A percentile compares a stretch with the other conserved stretches of the same genome.
phyloP scores from a whole-genome alignment of 2,329 filamentous ascomycete genomes.

The Magnaporthiopsis incrustans region DNA sequence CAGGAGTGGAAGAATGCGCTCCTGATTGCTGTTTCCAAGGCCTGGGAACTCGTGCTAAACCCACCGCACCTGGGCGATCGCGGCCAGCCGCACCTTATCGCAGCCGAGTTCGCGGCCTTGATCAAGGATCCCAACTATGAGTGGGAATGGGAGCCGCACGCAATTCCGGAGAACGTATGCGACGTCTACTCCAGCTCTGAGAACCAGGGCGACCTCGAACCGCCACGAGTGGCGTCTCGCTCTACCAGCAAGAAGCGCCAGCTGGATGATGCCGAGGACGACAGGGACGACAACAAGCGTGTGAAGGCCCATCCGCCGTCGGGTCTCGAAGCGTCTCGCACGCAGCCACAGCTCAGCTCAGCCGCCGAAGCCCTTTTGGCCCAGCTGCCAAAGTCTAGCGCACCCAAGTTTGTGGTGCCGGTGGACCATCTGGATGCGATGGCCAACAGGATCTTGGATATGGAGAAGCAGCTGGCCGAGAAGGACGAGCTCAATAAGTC shows the following conservation, averaged over 20 bases:
- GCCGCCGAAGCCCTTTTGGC: constrained; percentile 10
- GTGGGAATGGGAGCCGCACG: constrained; percentile 38
- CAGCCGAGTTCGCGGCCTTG: constrained; percentile 37
- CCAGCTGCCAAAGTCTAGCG: constrained; percentile 3
- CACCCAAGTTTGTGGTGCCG: constrained; percentile 19
- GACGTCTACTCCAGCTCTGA: constrained; percentile 37
- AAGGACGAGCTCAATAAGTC: constrained; percentile 17
- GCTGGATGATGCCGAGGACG: constrained; percentile 9
- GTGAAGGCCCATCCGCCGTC: background rate
- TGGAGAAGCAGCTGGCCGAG: constrained; percentile 27
- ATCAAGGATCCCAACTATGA: constrained; percentile 29
- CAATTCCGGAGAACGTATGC: constrained; percentile 40
- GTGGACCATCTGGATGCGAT: constrained; percentile 23
- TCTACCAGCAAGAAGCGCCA: constrained; percentile 32
- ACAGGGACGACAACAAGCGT: background rate
- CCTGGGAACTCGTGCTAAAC: constrained; percentile 30
- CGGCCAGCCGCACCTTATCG: constrained; percentile 36
- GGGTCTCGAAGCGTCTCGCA: background rate
- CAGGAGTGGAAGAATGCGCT: constrained; percentile 38
- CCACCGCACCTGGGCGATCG: constrained; percentile 23
- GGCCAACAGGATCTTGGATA: constrained; percentile 24
- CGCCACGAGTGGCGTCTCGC: constrained; percentile 9
- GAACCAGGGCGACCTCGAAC: constrained; percentile 15
- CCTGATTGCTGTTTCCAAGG: constrained; percentile 26
- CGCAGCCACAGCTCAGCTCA: constrained; percentile 8